Evolutionary conservation across 2,329 filamentous ascomycete genomes (phyloP).

Genomic region (Fusarium vanettenii): DNA sequence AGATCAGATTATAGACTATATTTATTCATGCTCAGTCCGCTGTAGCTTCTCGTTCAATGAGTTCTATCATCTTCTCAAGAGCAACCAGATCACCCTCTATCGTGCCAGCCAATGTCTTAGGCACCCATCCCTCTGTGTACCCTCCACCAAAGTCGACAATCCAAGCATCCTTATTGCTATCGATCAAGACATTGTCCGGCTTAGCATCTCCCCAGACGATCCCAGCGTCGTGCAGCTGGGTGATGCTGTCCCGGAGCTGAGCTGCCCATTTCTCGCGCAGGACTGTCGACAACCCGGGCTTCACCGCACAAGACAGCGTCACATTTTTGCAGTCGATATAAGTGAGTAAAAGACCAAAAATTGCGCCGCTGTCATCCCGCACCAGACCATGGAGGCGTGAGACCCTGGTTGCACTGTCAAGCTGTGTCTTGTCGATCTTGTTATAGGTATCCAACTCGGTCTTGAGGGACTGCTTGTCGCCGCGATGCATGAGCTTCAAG

Average conservation of each 20-base stretch:
- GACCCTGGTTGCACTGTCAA: constrained; percentile 14
- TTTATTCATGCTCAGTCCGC: background rate
- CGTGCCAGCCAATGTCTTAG: background rate
- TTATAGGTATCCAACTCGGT: constrained; percentile 24
- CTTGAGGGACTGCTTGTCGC: constrained; percentile 4
- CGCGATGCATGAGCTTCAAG: constrained; percentile 13
- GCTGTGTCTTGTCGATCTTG: constrained; percentile 10
- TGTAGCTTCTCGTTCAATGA: background rate
- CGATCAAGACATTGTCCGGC: background rate
- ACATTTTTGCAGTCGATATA: constrained; percentile 21
- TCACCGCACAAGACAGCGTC: constrained; percentile 10
- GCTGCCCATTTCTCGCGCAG: constrained; percentile 23
- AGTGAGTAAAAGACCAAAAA: constrained; percentile 31
- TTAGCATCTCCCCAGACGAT: background rate
- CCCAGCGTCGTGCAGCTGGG: constrained; percentile 20
- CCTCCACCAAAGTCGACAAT: constrained; percentile 1
- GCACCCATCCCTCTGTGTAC: background rate
- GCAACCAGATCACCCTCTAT: constrained; percentile 2
- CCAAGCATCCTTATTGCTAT: background rate
- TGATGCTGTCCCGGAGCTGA: constrained; percentile 30
- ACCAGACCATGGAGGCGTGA: constrained; percentile 23
- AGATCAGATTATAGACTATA: background rate
- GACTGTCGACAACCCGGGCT: background rate
- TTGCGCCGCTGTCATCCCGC: background rate
- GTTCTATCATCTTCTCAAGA: background rate